Evolutionary conservation across 2,329 filamentous ascomycete species (phyloP).

Genomic region (Blastomyces gilchristii): DNA sequence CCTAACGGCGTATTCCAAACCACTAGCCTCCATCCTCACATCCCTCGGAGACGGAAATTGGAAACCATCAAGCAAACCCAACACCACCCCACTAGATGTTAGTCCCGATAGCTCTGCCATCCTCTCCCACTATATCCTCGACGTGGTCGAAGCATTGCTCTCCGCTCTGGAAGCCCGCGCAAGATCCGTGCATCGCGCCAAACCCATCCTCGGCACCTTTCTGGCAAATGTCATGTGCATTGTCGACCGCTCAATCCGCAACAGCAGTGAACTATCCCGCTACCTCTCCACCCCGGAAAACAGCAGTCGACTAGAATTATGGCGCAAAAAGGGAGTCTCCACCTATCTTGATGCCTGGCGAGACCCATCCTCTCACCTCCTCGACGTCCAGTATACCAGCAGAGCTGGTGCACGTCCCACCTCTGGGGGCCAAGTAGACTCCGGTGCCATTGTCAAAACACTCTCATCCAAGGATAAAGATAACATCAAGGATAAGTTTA

Average conservation of each 20-base stretch:
- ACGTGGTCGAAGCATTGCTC: slow-evolving; percentile 76
- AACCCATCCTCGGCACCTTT: slow-evolving; percentile 75
- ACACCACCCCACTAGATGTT: slow-evolving; percentile 69
- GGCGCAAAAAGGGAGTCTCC: slow-evolving; percentile 75
- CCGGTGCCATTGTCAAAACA: slow-evolving; percentile 70
- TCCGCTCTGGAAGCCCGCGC: slow-evolving; percentile 65
- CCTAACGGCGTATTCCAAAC: slow-evolving; percentile 76
- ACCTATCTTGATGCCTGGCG: slow-evolving; percentile 82
- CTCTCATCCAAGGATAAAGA: slow-evolving; percentile 88
- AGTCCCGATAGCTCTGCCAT: slow-evolving; percentile 79
- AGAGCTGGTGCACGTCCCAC: slow-evolving; percentile 56
- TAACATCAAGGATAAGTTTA: slow-evolving; percentile 91
- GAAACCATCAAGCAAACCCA: slow-evolving; percentile 53
- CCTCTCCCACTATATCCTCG: slow-evolving; percentile 78
- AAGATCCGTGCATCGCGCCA: slow-evolving; percentile 61
- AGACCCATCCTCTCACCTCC: slow-evolving; percentile 71
- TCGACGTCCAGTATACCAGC: slow-evolving; percentile 88
- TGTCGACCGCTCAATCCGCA: slow-evolving; percentile 71
- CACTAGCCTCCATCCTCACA: slow-evolving; percentile 80
- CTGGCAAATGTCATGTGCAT: slow-evolving; percentile 79
- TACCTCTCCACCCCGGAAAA: slow-evolving; percentile 55
- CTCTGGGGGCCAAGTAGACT: slow-evolving; percentile 59
- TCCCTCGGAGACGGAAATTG: slow-evolving; percentile 90
- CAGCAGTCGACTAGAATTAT: slow-evolving; percentile 61
- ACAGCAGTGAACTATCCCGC: slow-evolving; percentile 60